Percentiles rank a stretch among this genome's conserved stretches.
These are phyloP conservation scores for Bruguiera hainesii DNA, from an alignment of 441 rosid species.

Conservation along the genomic window DNA sequence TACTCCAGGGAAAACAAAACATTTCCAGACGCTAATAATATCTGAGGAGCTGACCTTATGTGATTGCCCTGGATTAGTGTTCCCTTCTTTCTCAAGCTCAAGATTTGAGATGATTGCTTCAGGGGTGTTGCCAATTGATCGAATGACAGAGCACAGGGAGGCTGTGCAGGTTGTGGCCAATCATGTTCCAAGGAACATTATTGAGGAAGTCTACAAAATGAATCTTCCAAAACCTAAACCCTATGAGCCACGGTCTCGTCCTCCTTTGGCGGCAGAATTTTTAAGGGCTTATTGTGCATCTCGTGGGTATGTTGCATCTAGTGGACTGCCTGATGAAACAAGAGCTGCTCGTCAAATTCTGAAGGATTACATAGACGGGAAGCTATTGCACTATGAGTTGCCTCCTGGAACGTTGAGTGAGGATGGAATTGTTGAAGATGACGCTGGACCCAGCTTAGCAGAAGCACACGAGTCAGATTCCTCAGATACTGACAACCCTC, in stretches of 20 bases:
- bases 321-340: conserved; percentile 94
- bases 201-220: conserved; percentile 74
- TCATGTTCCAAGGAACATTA: conserved; percentile 55
- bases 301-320: conserved; percentile 77
- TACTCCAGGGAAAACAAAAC: conserved; percentile 94
- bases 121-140: conserved; percentile 86
- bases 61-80: conserved; percentile 92
- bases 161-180: conserved; percentile 88
- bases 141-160: conserved; percentile 87
- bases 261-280: conserved; percentile 75
- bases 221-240: conserved; percentile 78
- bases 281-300: conserved; percentile 71
- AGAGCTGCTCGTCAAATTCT: conserved; percentile 80
- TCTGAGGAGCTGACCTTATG: conserved; percentile 77
- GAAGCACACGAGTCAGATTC: conserved; percentile 37
- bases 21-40: conserved; percentile 83
- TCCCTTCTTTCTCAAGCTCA: conserved; percentile 93
- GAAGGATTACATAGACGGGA: conserved; percentile 83
- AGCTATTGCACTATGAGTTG: conserved; percentile 67
- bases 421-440: conserved; percentile 29
- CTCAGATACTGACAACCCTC: conserved; percentile 37
- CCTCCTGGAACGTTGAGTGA: conserved; percentile 57
- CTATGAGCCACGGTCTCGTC: conserved; percentile 67
- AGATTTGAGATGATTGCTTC: conserved; percentile 91
- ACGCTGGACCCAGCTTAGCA: conserved; percentile 20